phyloP scores from a whole-genome alignment of 805 yeast genomes.

The Yamadazyma phyllophila region DNA sequence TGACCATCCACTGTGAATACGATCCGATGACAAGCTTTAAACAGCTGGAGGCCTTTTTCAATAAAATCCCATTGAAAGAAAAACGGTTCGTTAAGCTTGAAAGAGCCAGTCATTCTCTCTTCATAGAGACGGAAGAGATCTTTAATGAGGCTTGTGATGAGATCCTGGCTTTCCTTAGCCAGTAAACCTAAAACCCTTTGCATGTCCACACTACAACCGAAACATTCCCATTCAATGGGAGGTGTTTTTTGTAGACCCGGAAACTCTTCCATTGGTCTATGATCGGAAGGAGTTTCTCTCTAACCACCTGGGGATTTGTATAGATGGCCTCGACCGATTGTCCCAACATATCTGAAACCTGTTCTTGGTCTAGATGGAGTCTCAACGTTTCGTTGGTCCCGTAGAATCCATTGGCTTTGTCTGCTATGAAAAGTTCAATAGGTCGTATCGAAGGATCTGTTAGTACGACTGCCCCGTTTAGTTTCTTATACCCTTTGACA shows the following conservation, averaged over 20 bases:
- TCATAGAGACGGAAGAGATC: conserved; percentile 45
- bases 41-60: conserved; percentile 44
- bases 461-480: conserved; percentile 5
- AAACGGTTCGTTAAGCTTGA: conserved; percentile 26
- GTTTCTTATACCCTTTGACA: conserved; percentile 23
- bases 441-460: conserved; percentile 22
- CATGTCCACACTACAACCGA: conserved; percentile 12
- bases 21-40: conserved; percentile 59
- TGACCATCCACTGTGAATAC: conserved; percentile 57
- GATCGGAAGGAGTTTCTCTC: neutral
- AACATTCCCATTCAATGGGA: conserved; percentile 1
- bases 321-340: conserved; percentile 9
- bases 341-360: conserved; percentile 7
- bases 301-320: conserved; percentile 4
- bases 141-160: conserved; percentile 18
- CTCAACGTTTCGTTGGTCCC: conserved; percentile 13
- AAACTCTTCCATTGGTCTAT: neutral
- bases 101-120: conserved; percentile 43
- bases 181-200: neutral
- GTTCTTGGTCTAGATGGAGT: conserved; percentile 15
- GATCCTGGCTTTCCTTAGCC: conserved; percentile 2
- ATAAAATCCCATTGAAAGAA: conserved; percentile 27
- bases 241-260: conserved; percentile 10
- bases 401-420: conserved; percentile 9
- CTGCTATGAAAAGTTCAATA: conserved; percentile 25